Conservation (phyloP, 2,329 filamentous ascomycete species). For the Penicillium sp. region DNA sequence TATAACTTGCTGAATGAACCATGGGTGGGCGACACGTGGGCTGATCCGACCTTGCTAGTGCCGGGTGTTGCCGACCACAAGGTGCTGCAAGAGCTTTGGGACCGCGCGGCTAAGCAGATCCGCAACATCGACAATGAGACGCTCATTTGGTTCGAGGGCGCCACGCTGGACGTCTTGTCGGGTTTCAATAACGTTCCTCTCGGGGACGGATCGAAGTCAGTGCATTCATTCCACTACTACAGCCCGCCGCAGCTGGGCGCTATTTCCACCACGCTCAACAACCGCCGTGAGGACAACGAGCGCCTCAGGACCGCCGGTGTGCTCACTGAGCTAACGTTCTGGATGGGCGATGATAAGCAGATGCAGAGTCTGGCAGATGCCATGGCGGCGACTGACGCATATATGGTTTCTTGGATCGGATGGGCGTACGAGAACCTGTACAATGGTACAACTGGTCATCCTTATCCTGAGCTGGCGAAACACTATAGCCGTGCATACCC, state of each 20-base stretch:
- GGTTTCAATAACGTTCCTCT: conserved; percentile 20
- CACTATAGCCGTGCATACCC: not conserved
- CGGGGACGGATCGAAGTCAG: conserved; percentile 18
- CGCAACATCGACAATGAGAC: not conserved
- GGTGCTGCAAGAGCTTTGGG: not conserved
- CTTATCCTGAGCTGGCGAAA: not conserved
- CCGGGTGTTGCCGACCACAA: not conserved
- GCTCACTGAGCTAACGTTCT: conserved; percentile 20
- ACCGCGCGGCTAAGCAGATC: not conserved
- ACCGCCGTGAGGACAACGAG: conserved; percentile 14
- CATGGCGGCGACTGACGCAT: conserved; percentile 12
- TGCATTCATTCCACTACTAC: conserved; percentile 22
- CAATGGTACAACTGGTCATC: not conserved
- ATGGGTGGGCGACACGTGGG: not conserved
- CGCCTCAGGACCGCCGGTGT: conserved; percentile 9
- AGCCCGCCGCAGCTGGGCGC: conserved; percentile 14
- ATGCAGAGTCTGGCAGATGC: conserved; percentile 17
- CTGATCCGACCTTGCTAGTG: not conserved
- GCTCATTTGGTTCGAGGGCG: not conserved
- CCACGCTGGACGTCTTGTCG: conserved; percentile 7
- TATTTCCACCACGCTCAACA: conserved; percentile 16
- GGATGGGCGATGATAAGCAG: conserved; percentile 19
- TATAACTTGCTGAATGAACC: not conserved
- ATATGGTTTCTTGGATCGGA: not conserved
- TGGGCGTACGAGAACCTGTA: not conserved